Evolutionary conservation across 1,139 yeast species (phyloP).

Genomic region (Nadsonia starkeyi-henricii): DNA sequence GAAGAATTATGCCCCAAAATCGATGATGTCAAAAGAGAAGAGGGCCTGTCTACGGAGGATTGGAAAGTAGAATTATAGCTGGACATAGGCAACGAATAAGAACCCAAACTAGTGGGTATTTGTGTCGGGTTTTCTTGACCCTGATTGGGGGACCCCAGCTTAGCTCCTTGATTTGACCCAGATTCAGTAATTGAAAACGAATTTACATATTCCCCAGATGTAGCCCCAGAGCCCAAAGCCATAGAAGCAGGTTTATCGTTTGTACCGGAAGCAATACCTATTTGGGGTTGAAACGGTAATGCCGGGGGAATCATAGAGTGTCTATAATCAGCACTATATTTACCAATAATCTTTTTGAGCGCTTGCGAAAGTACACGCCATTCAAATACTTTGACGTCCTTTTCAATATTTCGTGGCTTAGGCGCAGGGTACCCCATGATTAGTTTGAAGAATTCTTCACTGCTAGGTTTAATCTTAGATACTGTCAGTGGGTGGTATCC

Average conservation of each 20-base stretch:
- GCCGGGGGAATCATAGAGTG: not conserved
- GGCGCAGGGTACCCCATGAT: constrained; percentile 56
- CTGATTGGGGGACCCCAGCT: not conserved
- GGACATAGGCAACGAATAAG: no score
- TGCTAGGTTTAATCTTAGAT: constrained; percentile 34
- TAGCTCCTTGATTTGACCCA: not conserved
- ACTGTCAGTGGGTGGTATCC: constrained; percentile 51
- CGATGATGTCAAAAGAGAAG: no score
- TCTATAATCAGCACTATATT: constrained; percentile 31
- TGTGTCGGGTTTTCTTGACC: not conserved
- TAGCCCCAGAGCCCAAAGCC: not conserved
- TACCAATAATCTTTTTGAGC: constrained; percentile 44
- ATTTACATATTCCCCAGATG: not conserved
- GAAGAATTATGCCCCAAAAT: no score
- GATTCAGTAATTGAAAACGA: not conserved
- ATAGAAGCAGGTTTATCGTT: not conserved
- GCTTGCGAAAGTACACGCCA: constrained; percentile 47
- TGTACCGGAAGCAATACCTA: not conserved
- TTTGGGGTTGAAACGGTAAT: not conserved
- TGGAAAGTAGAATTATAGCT: no score
- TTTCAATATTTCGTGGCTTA: constrained; percentile 58
- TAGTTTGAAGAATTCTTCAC: constrained; percentile 37
- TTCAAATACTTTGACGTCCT: constrained; percentile 54
- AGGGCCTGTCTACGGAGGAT: constrained; percentile 12
- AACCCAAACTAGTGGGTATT: no score